Evolutionary conservation across 2,329 filamentous ascomycete genomes (phyloP).

Genomic region (Ceratocystis cacaofunesta): DNA sequence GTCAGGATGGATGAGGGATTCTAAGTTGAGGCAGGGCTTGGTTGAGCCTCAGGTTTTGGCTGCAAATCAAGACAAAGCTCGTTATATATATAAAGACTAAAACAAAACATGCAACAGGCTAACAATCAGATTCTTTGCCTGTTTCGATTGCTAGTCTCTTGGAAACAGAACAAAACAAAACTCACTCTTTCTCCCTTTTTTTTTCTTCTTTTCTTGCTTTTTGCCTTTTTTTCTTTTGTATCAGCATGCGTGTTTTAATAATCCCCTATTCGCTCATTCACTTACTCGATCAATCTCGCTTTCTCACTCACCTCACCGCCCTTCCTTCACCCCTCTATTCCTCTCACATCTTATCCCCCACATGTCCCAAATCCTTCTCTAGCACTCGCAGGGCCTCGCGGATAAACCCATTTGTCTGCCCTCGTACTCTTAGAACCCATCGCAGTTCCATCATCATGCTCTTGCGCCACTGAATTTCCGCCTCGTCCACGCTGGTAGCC

Average conservation of each 20-base stretch:
- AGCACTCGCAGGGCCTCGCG: conserved; percentile 28
- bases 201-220: neutral
- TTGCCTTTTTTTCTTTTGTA: no score
- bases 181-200: neutral
- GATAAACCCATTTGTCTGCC: conserved; percentile 27
- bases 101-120: neutral
- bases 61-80: neutral
- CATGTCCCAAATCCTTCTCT: conserved; percentile 22
- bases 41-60: neutral
- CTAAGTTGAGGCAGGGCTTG: no score
- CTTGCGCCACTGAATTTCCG: conserved; percentile 28
- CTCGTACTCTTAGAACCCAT: conserved; percentile 30
- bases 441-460: conserved; percentile 28
- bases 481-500: conserved; percentile 17
- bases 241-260: no score
- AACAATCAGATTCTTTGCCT: neutral
- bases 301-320: neutral
- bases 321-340: neutral
- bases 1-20: neutral
- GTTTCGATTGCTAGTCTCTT: neutral
- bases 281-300: no score
- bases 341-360: conserved; percentile 18
- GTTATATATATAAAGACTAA: neutral
- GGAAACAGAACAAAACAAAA: neutral
- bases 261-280: no score